phyloP scores from a whole-genome alignment of 345 rosid genomes.

The Schrenkiella parvula region DNA sequence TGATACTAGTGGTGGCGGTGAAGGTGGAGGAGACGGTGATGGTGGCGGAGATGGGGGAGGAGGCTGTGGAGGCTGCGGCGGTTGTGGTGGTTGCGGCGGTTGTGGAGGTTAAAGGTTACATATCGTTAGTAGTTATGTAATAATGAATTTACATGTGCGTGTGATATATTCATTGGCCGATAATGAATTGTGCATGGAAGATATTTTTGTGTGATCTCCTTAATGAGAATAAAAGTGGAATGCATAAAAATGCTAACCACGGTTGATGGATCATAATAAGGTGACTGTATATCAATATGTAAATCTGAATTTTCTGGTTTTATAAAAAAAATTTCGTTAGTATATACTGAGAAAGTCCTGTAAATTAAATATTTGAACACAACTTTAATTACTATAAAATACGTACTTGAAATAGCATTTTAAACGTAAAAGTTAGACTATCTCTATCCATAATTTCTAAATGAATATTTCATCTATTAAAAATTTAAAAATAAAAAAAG shows the following conservation, averaged over 20 bases:
- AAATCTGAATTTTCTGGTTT: neutral
- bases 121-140: neutral
- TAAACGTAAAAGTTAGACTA: too few relatives aligned
- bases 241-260: neutral
- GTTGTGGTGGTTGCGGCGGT: conserved; percentile 15
- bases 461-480: too few relatives aligned
- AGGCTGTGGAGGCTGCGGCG: conserved; percentile 13
- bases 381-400: neutral
- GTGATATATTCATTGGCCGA: neutral
- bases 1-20: neutral
- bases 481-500: too few relatives aligned
- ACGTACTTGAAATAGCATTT: neutral
- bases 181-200: neutral
- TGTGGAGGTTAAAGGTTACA: conserved; percentile 1
- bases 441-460: too few relatives aligned
- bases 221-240: neutral
- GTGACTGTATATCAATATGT: neutral
- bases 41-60: conserved; percentile 8
- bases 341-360: neutral
- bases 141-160: neutral
- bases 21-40: neutral
- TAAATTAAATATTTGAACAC: neutral
- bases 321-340: neutral
- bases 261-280: neutral
- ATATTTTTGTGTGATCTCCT: conserved; percentile 1